Base-by-base conservation (phyloP, 2,329 filamentous ascomycete species). In the Rutstroemia sp. region DNA sequence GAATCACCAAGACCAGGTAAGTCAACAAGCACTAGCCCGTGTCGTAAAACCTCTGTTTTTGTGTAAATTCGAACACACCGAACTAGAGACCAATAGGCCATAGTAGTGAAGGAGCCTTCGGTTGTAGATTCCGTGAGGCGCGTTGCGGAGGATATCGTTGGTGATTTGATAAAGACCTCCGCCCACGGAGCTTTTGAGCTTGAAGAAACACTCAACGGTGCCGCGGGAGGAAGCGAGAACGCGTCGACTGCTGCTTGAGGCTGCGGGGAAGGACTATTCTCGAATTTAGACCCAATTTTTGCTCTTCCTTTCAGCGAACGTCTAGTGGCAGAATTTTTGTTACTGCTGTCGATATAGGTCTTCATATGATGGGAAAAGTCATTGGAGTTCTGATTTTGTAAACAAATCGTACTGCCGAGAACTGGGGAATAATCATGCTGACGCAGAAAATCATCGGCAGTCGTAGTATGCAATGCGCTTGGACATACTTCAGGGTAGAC, bases 1-100 rank as follows among this genome's bases (percentile, higher is more conserved):
- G 52, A 55, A 5, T 55, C 52, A 50, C 52, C 52, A 1, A 55
- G 37, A 1, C 52, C 52, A 7, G 46, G 52, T 5, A 55, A 5
- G 10, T 50, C 45, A 2, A 55, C 52, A 1, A 50, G 14, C 3
- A 55, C 52, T 10, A 55, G 34, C 0, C 52, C 52, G 50, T 55
- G 23, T 18, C 46, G 14, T 1, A 55, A 10, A 3, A 50, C 21
- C 14, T 55, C 16, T 1, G 52, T 19, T 16, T 50, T 55, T 1
- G 25, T 42, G 23, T 37, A 50, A 0, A 55, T 25, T 0, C 38
- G 46, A 37, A 55, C 46, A 2, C 52, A 55, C 21, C 52, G 52
- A 0, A 55, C 52, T 19, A 50, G 19, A n/a, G 52, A 45, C 52
- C 38, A 50, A 16, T 23, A 50, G 0, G 46, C 39, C 7, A 50